Percentiles rank a stretch among this genome's conserved stretches.
Conservation (phyloP, 2,329 filamentous ascomycete species). For the Apiospora pterosperma region DNA sequence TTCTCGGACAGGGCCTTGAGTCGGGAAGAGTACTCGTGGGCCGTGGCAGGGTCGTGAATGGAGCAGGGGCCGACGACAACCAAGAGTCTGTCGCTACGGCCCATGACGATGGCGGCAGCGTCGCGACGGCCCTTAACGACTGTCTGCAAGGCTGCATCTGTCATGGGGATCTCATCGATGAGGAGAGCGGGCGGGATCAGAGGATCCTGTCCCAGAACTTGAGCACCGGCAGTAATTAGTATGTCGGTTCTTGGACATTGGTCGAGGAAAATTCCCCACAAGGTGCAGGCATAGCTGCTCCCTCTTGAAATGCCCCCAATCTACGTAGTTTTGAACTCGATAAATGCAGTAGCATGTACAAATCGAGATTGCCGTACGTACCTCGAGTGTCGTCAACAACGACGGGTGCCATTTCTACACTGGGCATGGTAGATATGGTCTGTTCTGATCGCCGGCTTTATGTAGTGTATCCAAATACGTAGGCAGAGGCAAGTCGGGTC, state of each 20-base stretch:
- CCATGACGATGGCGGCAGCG: conserved; percentile 72
- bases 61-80: conserved; percentile 96
- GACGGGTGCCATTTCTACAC: conserved; percentile 28
- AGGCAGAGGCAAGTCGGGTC: neutral
- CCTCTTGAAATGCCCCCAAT: neutral
- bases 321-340: neutral
- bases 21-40: conserved; percentile 81
- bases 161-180: conserved; percentile 77
- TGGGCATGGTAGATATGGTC: conserved; percentile 26
- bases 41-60: conserved; percentile 87
- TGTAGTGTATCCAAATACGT: neutral
- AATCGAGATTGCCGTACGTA: conserved; percentile 17
- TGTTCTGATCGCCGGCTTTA: neutral
- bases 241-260: conserved; percentile 12
- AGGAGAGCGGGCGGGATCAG: conserved; percentile 87
- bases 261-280: neutral
- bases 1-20: conserved; percentile 75
- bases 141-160: conserved; percentile 59
- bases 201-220: conserved; percentile 92
- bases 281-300: neutral
- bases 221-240: conserved; percentile 17
- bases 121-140: conserved; percentile 69
- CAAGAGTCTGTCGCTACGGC: conserved; percentile 79
- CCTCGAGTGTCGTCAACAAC: conserved; percentile 36
- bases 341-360: neutral